Evolutionary conservation across 2,329 filamentous ascomycete species (phyloP), one percentile per base, ranked within the genome.

Genomic region (Seiridium unicorne): DNA sequence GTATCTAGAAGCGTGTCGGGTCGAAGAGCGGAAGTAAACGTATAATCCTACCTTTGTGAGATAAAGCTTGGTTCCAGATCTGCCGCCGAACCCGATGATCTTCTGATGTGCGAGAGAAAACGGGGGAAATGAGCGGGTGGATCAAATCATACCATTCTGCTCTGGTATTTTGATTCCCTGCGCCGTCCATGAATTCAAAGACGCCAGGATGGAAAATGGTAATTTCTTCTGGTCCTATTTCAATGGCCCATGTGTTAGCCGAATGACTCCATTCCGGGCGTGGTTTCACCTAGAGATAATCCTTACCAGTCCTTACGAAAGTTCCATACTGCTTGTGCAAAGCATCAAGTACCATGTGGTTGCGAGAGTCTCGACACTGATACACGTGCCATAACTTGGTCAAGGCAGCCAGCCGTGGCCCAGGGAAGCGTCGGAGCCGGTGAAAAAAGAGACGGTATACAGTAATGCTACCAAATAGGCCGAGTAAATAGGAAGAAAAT

Each of bases 361-460:
- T 70, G 38, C 59, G 63, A 10, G 64, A 67, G 47, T 62, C 67
- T 67, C 54, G 65, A 61, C 13, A 62, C 47, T 53, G 60, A 65
- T 63, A 70, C 3, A 76, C 61, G 40, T 73, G 70, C 67, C 76
- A 76, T 3, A 77, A 65, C 55, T 79, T 78, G 13, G 70, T 72
- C 18, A 76, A 61, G 3, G 71, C 68, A 26, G 72, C 73, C 8
- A 65, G 64, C 51, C 71, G 70, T 1, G 77, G 77, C 0, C 77
- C 76, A 1, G 70, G 70, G 44, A 79, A 77, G 10, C 69, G 57
- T n/a, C 65, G 68, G 9, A 78, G 66, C 3, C 72, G 73, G 57
- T 79, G 77, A 61, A 77, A 77, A 58, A 75, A 71, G 2, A 69
- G 59, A 13, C 77, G 70, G 64, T 80, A 76, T n/a, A 74, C 58